These are phyloP conservation scores for Tolypocladium capitatum DNA, from an alignment of 2,329 filamentous ascomycete genomes.

Conservation along the genomic window DNA sequence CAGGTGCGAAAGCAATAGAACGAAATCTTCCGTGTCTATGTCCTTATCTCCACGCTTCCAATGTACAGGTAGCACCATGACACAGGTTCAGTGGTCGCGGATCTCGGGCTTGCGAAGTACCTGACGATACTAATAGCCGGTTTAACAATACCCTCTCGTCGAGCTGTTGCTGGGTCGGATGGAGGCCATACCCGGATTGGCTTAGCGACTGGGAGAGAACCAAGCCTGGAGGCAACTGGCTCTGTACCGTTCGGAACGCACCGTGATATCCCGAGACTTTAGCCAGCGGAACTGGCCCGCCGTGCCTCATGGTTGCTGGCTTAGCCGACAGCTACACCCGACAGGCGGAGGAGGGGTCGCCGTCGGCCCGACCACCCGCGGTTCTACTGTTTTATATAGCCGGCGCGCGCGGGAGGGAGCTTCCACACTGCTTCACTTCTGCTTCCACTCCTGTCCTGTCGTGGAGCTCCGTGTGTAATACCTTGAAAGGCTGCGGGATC, in stretches of 20 bases:
- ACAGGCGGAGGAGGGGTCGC: conserved; percentile 2
- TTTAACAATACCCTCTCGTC: too few relatives aligned
- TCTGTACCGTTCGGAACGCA: background rate
- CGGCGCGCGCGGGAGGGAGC: background rate
- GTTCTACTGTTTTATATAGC: conserved; percentile 1
- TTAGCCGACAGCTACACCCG: conserved; percentile 1
- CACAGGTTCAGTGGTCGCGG: background rate
- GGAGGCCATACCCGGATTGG: background rate
- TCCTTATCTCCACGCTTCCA: too few relatives aligned
- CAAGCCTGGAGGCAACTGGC: too few relatives aligned
- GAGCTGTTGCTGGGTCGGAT: background rate
- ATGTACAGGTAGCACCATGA: too few relatives aligned
- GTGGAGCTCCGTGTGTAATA: background rate
- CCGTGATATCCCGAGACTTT: too few relatives aligned
- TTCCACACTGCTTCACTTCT: background rate
- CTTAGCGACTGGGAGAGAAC: background rate
- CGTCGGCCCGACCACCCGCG: conserved; percentile 1
- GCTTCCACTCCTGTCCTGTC: background rate
- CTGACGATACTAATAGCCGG: too few relatives aligned
- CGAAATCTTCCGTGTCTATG: too few relatives aligned
- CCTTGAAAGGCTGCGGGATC: background rate
- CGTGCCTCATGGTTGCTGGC: background rate
- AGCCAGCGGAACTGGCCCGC: background rate
- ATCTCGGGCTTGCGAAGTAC: background rate
- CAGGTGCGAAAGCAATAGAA: too few relatives aligned